phyloP scores from a whole-genome alignment of 345 rosid species.

The Citrus trifoliata region DNA sequence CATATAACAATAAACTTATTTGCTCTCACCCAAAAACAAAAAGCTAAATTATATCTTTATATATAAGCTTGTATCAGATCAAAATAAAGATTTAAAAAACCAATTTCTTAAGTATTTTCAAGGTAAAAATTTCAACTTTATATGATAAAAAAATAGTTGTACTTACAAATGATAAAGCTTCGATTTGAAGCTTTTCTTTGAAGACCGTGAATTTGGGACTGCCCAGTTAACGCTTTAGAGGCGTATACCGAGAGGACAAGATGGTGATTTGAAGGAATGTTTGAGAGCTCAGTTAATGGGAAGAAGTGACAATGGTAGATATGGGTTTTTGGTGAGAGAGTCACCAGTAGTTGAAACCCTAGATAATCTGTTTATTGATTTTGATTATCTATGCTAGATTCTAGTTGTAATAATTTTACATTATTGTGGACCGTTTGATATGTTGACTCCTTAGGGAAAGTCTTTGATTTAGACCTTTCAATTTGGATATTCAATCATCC shows the following conservation, averaged over 20 bases:
- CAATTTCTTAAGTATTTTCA: neutral
- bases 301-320: neutral
- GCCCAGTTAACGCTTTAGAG: neutral
- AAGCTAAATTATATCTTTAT: neutral
- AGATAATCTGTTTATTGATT: neutral
- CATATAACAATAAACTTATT: conserved; percentile 31
- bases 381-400: neutral
- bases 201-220: conserved; percentile 7
- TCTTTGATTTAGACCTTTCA: neutral
- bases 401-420: neutral
- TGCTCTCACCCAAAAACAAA: neutral
- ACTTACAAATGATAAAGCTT: conserved; percentile 16
- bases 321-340: neutral
- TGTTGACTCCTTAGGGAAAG: neutral
- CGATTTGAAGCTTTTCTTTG: neutral
- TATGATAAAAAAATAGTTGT: neutral
- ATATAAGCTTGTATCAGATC: conserved; percentile 1
- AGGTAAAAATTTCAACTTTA: neutral
- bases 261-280: neutral
- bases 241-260: neutral
- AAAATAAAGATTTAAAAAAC: neutral
- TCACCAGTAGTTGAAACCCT: conserved; percentile 13
- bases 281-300: neutral
- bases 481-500: neutral
- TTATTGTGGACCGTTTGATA: neutral